phyloP scores from a whole-genome alignment of 176 grass and related monocot genomes.

The Elymus sibiricus region DNA sequence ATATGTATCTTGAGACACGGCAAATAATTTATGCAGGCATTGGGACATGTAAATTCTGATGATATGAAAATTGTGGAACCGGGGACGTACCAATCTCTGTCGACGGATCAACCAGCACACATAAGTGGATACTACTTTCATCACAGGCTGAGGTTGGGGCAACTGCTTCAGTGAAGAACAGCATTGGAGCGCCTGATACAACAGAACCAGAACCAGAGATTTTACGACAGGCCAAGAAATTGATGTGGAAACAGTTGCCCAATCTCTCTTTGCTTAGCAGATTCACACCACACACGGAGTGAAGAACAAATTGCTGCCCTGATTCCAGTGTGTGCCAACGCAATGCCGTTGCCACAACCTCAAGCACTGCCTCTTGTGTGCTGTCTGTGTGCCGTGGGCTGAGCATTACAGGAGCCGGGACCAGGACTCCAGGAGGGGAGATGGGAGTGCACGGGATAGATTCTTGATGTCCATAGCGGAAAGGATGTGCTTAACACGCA shows the following conservation, averaged over 20 bases:
- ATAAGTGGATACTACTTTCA: background rate
- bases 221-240: background rate
- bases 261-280: background rate
- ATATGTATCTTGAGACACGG: background rate
- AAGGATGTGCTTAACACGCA: background rate
- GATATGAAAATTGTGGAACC: background rate
- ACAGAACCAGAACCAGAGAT: constrained; percentile 5
- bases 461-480: background rate
- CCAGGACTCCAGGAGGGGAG: no score
- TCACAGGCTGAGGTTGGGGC: background rate
- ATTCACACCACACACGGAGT: constrained; percentile 19
- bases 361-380: background rate
- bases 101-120: constrained; percentile 2
- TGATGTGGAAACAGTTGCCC: constrained; percentile 15
- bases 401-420: background rate
- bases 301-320: background rate
- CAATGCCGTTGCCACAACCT: background rate
- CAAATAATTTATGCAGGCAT: background rate
- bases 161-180: constrained; percentile 19
- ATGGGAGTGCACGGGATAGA: background rate
- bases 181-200: background rate
- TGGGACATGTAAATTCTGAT: background rate
- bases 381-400: background rate
- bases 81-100: constrained; percentile 7
- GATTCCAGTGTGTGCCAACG: background rate